Base-by-base conservation (phyloP, 306 rosid species). In the Geum urbanum region DNA sequence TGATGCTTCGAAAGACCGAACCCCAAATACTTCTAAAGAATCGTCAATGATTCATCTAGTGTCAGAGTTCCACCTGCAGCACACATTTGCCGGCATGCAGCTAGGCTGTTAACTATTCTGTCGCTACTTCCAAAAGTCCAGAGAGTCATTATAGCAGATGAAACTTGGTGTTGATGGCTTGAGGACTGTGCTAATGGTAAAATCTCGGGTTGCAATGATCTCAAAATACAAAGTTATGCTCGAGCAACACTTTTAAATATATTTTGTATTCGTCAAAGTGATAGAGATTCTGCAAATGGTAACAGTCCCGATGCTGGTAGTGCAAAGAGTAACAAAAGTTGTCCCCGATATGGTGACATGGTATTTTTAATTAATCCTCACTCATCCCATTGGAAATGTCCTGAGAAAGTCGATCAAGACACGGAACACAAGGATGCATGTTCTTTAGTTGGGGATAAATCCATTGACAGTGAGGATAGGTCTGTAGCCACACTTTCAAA, bases 21-120 rank as follows among this genome's bases (percentile, higher is more conserved):
- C 71, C 78, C 56, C 88, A 72, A 78, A 76, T 79, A 83, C 66
- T 41, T 68, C 77, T 58, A 65, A 76, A 45, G 85, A 84, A 59
- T 82, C 80, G 37, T 63, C 88, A 85, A 85, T 60, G 89, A 89
- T 59, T 81, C 87, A 51, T 80, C 91, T 57, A 91, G 91, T 74
- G 81, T 94, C 63, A 86, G 90, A 66, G 95, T 94, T 85, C 97
- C 98, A 10, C 88, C 96, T n/a, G 83, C 98, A 6, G 92, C 96
- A 74, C 98, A 90, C 75, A 88, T 94, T 65, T 96, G 97, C 67
- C 83, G 82, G 83, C 98, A 94, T 88, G 98, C 92, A 49, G 91
- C 95, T 19, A 87, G 97, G 67, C 74, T 94, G 77, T 87, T 94
- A 82, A 91, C 88, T 65, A 87, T 94, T 76, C 97, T 94, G 57